A percentile compares a stretch with the other conserved stretches of the same genome.
phyloP scores from a whole-genome alignment of 225 moss, liverwort and hornwort genomes.

The Lunularia cruciata region DNA sequence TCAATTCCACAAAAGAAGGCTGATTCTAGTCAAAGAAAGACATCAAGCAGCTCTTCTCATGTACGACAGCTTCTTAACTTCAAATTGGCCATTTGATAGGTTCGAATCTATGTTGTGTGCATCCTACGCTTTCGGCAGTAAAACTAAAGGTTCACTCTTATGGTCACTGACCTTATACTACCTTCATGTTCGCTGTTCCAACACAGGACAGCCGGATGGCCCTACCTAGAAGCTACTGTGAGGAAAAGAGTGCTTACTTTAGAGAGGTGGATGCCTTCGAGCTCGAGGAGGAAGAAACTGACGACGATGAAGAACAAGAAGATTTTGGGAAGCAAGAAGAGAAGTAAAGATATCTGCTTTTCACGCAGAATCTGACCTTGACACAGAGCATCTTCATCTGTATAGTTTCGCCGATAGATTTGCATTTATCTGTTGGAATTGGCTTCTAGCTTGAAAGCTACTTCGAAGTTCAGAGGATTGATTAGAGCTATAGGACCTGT shows the following conservation, averaged over 20 bases:
- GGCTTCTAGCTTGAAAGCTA: too few species aligned
- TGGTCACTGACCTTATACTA: not conserved
- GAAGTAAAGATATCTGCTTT: too few species aligned
- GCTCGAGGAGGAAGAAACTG: constrained; percentile 9
- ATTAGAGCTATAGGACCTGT: too few species aligned
- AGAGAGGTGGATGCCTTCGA: constrained; percentile 21
- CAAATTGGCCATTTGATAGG: too few species aligned
- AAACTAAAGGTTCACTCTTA: too few species aligned
- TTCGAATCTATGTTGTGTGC: too few species aligned
- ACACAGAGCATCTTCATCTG: too few species aligned
- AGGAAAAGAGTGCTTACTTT: constrained; percentile 19
- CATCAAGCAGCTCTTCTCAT: not conserved
- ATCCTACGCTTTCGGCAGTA: too few species aligned
- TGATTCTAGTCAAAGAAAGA: not conserved
- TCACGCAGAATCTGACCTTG: too few species aligned
- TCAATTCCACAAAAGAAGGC: not conserved
- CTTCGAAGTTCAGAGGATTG: too few species aligned
- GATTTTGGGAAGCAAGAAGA: not conserved
- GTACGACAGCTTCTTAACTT: not conserved
- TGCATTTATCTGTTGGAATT: too few species aligned
- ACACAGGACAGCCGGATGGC: not conserved
- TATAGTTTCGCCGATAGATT: too few species aligned
- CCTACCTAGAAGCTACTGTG: constrained; percentile 7
- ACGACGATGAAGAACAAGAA: constrained; percentile 8
- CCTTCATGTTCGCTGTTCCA: not conserved